These are phyloP conservation scores for Daedalea quercina DNA, from an alignment of 768 basidiomycete species.

Conservation along the genomic window DNA sequence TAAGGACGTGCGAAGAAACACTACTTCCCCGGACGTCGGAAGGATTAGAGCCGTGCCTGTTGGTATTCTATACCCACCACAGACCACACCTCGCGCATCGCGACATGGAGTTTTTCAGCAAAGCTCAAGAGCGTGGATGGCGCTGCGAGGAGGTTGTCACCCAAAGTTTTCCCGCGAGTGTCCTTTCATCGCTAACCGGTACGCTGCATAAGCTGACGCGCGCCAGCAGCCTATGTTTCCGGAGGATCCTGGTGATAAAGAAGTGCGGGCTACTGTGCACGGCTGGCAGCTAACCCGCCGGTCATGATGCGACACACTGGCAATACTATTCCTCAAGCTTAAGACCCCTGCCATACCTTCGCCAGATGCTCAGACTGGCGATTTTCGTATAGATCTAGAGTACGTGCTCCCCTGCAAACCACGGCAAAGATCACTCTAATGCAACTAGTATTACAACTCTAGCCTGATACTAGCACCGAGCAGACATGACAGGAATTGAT, in stretches of 20 bases:
- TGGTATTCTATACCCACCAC: conserved; percentile 90
- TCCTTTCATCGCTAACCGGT: background rate
- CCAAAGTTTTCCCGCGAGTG: conserved; percentile 49
- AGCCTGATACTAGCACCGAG: no score
- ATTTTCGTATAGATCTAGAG: no score
- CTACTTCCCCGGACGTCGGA: conserved; percentile 4
- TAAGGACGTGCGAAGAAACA: conserved; percentile 59
- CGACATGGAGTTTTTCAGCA: conserved; percentile 77
- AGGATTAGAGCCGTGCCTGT: conserved; percentile 33
- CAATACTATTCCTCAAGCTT: no score
- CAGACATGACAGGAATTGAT: no score
- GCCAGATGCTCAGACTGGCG: no score
- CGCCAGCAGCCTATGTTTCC: conserved; percentile 76
- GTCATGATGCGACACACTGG: background rate
- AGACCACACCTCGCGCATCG: conserved; percentile 76
- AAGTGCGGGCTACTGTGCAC: conserved; percentile 74
- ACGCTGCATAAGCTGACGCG: background rate
- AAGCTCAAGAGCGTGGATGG: conserved; percentile 64
- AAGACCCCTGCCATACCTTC: no score
- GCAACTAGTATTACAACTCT: no score
- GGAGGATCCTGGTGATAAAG: conserved; percentile 75
- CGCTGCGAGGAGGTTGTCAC: conserved; percentile 60
- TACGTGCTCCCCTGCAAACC: no score
- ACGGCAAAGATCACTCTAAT: no score
- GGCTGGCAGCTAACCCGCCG: conserved; percentile 63